Evolutionary conservation across 2,329 filamentous ascomycete species (phyloP).

Genomic region (Calonectria ilicicola): DNA sequence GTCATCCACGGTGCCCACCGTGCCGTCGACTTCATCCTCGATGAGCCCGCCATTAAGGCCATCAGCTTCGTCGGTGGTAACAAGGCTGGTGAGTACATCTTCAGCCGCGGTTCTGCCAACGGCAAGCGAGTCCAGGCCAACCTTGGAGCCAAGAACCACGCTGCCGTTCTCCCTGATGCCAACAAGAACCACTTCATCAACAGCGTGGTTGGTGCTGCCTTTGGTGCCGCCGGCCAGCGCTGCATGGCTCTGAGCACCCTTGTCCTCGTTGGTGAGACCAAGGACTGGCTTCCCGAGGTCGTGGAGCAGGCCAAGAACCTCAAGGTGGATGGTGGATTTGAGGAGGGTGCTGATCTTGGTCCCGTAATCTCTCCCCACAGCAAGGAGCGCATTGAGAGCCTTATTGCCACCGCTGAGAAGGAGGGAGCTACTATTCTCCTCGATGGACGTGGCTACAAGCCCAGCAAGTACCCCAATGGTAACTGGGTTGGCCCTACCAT

Average conservation of each 20-base stretch:
- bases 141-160: slow-evolving; percentile 90
- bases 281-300: slow-evolving; percentile 83
- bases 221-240: slow-evolving; percentile 85
- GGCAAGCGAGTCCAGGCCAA: slow-evolving; percentile 92
- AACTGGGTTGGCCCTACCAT: slow-evolving; percentile 90
- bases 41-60: slow-evolving; percentile 87
- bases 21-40: slow-evolving; percentile 88
- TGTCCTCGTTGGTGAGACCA: slow-evolving; percentile 87
- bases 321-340: slow-evolving; percentile 84
- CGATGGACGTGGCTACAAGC: slow-evolving; percentile 81
- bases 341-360: slow-evolving; percentile 82
- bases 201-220: slow-evolving; percentile 85
- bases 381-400: slow-evolving; percentile 80
- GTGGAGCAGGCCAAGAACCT: slow-evolving; percentile 80
- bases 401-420: slow-evolving; percentile 82
- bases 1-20: slow-evolving; percentile 84
- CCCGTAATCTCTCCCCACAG: slow-evolving; percentile 85
- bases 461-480: slow-evolving; percentile 83
- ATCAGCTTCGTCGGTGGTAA: slow-evolving; percentile 89
- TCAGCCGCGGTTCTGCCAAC: slow-evolving; percentile 80
- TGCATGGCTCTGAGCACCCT: slow-evolving; percentile 90
- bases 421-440: slow-evolving; percentile 87
- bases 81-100: slow-evolving; percentile 92
- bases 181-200: slow-evolving; percentile 93
- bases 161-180: slow-evolving; percentile 84